These are phyloP conservation scores for Lentinula raphanica DNA, from an alignment of 768 basidiomycete genomes.

Conservation along the genomic window DNA sequence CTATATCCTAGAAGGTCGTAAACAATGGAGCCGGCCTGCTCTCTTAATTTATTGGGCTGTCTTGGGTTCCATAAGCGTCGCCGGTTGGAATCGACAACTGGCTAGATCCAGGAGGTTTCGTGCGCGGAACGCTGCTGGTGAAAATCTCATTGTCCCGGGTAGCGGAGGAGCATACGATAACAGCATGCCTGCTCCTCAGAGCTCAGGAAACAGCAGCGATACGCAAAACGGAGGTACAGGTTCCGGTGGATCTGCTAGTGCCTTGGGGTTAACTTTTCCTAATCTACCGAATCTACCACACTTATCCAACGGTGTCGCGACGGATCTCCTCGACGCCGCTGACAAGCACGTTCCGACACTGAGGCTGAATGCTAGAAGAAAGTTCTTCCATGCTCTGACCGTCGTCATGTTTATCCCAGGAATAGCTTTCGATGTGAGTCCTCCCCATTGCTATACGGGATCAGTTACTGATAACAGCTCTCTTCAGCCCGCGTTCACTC, in stretches of 20 bases:
- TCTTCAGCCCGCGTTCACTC: constrained; percentile 88
- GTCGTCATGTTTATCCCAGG: constrained; percentile 97
- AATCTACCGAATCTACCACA: constrained; percentile 45
- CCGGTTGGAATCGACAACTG: constrained; percentile 91
- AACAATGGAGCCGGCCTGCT: constrained; percentile 72
- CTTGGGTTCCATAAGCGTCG: constrained; percentile 78
- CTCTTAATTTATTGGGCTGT: constrained; percentile 83
- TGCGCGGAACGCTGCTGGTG: constrained; percentile 32
- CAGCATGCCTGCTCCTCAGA: neutral
- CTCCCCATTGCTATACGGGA: neutral
- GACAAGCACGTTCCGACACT: constrained; percentile 89
- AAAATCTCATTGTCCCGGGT: constrained; percentile 26
- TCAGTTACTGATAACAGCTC: neutral
- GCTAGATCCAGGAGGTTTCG: constrained; percentile 69
- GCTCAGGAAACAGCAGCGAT: constrained; percentile 3
- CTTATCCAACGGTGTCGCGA: constrained; percentile 39
- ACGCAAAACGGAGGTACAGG: neutral
- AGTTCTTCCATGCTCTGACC: constrained; percentile 95
- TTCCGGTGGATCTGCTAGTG: neutral
- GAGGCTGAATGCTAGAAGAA: constrained; percentile 85
- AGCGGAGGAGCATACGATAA: constrained; percentile 3
- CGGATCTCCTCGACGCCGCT: constrained; percentile 73
- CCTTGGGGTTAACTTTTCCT: constrained; percentile 38
- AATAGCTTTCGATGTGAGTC: constrained; percentile 82
- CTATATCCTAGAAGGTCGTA: constrained; percentile 71